Evolutionary conservation across 768 basidiomycete species (phyloP).

Genomic region (Coprinopsis sp.): DNA sequence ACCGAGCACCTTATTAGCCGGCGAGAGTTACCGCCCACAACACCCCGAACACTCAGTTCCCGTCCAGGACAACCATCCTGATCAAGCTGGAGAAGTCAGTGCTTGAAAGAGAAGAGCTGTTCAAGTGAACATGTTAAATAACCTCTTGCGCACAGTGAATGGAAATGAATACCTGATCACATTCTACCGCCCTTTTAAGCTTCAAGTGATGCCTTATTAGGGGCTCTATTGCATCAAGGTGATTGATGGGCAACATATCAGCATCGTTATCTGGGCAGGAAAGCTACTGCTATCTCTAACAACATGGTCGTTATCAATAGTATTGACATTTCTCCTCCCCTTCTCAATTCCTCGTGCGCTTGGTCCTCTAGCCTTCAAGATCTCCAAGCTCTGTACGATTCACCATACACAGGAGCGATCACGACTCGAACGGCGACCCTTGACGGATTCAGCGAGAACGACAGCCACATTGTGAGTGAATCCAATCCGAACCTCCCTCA

Average conservation of each 20-base stretch:
- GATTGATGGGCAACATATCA: too few relatives aligned
- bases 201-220: too few relatives aligned
- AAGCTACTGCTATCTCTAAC: neutral
- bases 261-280: too few relatives aligned
- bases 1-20: slow-evolving; percentile 52
- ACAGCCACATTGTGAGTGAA: slow-evolving; percentile 31
- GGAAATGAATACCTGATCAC: too few relatives aligned
- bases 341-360: slow-evolving; percentile 76
- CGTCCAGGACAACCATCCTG: slow-evolving; percentile 89
- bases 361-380: slow-evolving; percentile 74
- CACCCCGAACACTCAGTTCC: slow-evolving; percentile 76
- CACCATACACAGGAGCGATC: slow-evolving; percentile 68
- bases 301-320: slow-evolving; percentile 58
- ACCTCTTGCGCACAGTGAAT: too few relatives aligned
- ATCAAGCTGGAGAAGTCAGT: slow-evolving; percentile 95
- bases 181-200: too few relatives aligned
- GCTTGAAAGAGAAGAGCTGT: slow-evolving; percentile 87
- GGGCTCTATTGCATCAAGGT: too few relatives aligned
- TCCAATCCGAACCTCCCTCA: slow-evolving; percentile 4
- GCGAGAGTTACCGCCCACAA: slow-evolving; percentile 95
- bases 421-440: slow-evolving; percentile 76
- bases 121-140: slow-evolving; percentile 48
- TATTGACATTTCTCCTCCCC: slow-evolving; percentile 53
- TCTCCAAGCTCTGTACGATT: slow-evolving; percentile 61
- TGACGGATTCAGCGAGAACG: slow-evolving; percentile 64